These are phyloP conservation scores for Neurospora sp. DNA, from an alignment of 495 filamentous ascomycete genomes.

Conservation along the genomic window DNA sequence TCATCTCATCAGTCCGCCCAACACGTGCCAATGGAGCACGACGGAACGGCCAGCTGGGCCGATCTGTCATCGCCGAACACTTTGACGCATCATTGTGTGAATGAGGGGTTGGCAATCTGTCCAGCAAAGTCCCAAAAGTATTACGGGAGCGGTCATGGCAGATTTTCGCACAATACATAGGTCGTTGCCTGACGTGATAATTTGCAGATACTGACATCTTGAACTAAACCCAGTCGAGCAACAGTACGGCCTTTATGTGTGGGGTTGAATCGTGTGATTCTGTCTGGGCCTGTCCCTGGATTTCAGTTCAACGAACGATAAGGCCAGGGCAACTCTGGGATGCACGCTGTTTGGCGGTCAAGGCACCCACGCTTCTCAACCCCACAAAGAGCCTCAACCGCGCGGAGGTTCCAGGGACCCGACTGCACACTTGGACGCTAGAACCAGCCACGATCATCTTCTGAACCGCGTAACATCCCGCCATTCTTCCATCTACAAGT, in stretches of 20 bases:
- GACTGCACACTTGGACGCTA: neutral
- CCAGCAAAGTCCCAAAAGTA: neutral
- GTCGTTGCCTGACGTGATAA: neutral
- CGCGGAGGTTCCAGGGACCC: neutral
- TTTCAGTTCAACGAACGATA: neutral
- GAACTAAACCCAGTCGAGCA: neutral
- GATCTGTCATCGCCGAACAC: neutral
- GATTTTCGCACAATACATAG: neutral
- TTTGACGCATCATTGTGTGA: neutral
- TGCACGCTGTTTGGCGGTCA: neutral
- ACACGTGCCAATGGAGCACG: neutral
- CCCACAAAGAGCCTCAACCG: neutral
- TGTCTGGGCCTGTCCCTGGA: neutral
- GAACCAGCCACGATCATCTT: neutral
- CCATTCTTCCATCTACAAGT: neutral
- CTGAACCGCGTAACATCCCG: neutral
- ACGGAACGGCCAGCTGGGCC: neutral
- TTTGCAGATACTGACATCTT: neutral
- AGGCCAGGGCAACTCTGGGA: neutral
- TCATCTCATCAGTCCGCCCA: neutral
- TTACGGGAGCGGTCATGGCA: neutral
- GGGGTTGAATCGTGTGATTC: neutral
- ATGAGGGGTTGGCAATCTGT: neutral
- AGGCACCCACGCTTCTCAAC: neutral
- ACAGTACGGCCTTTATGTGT: neutral